Conservation (phyloP, 1,284 basidiomycete species). For the Meripilus lineatus region DNA sequence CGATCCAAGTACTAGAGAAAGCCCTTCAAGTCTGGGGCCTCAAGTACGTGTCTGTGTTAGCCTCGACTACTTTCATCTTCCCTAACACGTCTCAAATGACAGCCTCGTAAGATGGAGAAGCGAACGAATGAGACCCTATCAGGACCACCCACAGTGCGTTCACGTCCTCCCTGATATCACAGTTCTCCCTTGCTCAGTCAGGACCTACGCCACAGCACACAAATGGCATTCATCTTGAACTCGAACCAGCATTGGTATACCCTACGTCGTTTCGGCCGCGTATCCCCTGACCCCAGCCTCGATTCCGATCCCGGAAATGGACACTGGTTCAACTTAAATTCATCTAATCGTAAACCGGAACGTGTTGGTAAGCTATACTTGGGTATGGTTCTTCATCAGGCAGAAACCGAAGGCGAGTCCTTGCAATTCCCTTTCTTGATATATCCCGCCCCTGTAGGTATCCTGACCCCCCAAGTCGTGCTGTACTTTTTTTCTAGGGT, state of each 20-base stretch:
- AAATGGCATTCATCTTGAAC: slow-evolving; percentile 88
- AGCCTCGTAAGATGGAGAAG: slow-evolving; percentile 81
- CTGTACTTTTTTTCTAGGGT: slow-evolving; percentile 46
- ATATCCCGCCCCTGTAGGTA: neutral
- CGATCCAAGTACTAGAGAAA: slow-evolving; percentile 75
- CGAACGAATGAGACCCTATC: slow-evolving; percentile 74
- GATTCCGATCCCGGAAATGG: slow-evolving; percentile 46
- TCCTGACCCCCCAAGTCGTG: neutral
- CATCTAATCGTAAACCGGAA: slow-evolving; percentile 65
- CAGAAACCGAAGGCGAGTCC: slow-evolving; percentile 70
- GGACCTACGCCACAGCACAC: slow-evolving; percentile 44
- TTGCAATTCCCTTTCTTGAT: neutral
- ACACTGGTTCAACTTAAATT: slow-evolving; percentile 93
- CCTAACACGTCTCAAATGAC: neutral
- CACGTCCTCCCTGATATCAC: neutral
- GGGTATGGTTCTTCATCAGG: slow-evolving; percentile 82
- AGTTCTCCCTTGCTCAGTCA: neutral
- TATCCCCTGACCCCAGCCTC: slow-evolving; percentile 29
- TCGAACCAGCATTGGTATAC: slow-evolving; percentile 88
- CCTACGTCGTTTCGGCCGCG: slow-evolving; percentile 74
- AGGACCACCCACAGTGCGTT: slow-evolving; percentile 73
- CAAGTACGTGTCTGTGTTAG: slow-evolving; percentile 41
- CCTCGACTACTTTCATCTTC: slow-evolving; percentile 4
- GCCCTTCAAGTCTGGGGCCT: slow-evolving; percentile 84
- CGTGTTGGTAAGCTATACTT: slow-evolving; percentile 85